Evolutionary conservation across 768 basidiomycete species (phyloP), one percentile per base, ranked within the genome.

Genomic region (Boletus patriciae): DNA sequence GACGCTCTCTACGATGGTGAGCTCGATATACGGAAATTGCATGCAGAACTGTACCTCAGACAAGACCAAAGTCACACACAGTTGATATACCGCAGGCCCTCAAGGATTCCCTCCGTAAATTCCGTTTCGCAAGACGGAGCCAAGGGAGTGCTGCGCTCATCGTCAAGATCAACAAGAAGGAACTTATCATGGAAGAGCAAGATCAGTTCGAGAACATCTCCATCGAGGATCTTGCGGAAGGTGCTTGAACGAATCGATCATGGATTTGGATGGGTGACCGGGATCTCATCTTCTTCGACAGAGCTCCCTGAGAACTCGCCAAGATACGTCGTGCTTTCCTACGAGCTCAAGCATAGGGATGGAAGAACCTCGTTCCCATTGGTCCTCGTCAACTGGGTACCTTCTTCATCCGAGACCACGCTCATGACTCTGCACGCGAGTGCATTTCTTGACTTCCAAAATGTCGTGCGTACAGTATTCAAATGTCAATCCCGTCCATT

Each of bases 231-330:
- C 83, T 98, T 37, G 90, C 83, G n/a, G 87, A 94, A 74, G 94
- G 94, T 92, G 61, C 54, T 67, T 40, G 21, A 9, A 25, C 34
- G 55, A 59, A 15, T 49, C 19, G 23, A 45, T 59, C 36, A 5
- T 43, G 45, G n/a, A 18, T 42, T 43, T 21, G 37, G 41, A 46
- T 15, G 37, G 16, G 42, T 25, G 8, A 58, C 43, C 15, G 19
- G 29, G 50, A 33, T 51, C 44, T 37, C 27, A 43, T 36, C 43
- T 44, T 42, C 21, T 23, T 54, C 9, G 23, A 25, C 63, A 95
- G 94, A 94, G 69, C 78, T 96, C 12, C 94, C 94, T 0, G 92
- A 89, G 74, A 89, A 87, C 67, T 82, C 88, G 9, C 94, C 94
- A 6, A 83, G 94, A 63, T 94, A 90, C 70, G 86, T 96, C 46